Evolutionary conservation across 2,329 filamentous ascomycete genomes (phyloP).

Genomic region (Colletotrichum sp.): DNA sequence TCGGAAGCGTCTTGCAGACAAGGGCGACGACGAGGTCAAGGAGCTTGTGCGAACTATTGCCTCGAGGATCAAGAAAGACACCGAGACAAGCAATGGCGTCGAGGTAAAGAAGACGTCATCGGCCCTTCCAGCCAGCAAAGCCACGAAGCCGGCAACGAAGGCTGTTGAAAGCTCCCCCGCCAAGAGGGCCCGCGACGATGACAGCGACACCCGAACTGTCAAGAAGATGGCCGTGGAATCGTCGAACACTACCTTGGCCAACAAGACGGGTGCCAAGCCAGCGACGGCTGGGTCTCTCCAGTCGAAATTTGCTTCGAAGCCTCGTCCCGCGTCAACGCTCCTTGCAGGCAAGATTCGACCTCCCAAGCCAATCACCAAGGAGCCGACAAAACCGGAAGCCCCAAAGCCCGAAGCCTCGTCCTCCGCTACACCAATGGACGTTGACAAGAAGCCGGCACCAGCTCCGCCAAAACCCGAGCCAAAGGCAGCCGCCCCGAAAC

Average conservation of each 20-base stretch:
- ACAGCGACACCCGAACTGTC: constrained; percentile 41
- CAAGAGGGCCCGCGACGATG: constrained; percentile 46
- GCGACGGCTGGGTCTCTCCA: constrained; percentile 30
- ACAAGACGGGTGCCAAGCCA: constrained; percentile 42
- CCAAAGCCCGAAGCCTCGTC: constrained; percentile 20
- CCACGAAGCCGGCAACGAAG: constrained; percentile 36
- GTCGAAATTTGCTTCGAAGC: constrained; percentile 31
- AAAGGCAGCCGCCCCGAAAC: constrained; percentile 27
- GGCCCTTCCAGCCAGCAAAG: constrained; percentile 11
- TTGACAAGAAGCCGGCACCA: constrained; percentile 19
- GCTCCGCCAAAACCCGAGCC: constrained; percentile 29
- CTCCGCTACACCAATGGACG: constrained; percentile 15
- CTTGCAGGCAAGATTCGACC: constrained; percentile 56
- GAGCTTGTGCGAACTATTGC: constrained; percentile 64
- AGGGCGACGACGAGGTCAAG: constrained; percentile 69
- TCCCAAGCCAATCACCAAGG: constrained; percentile 33
- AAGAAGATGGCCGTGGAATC: constrained; percentile 50
- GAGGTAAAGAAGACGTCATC: constrained; percentile 26
- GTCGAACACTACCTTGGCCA: constrained; percentile 40
- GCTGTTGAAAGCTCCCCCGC: constrained; percentile 30
- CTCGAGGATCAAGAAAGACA: constrained; percentile 45
- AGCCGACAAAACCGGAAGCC: constrained; percentile 25
- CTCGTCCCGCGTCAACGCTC: constrained; percentile 30
- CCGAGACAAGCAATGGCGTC: constrained; percentile 28
- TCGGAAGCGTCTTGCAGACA: constrained; percentile 66